phyloP scores from a whole-genome alignment of 1,284 basidiomycete species.

The Irpex sp. region DNA sequence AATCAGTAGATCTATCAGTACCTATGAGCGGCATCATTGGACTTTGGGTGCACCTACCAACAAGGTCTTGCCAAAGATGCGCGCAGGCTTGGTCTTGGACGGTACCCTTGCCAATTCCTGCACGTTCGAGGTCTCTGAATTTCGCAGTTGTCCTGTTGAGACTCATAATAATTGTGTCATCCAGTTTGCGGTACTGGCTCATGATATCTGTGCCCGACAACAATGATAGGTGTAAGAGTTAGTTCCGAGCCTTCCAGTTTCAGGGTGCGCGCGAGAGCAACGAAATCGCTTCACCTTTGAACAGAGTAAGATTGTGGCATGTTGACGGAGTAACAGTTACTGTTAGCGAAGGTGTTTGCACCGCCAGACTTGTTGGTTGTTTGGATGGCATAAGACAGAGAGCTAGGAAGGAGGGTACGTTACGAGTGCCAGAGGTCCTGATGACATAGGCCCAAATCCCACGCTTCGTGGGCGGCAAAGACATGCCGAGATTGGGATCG shows the following conservation, averaged over 20 bases:
- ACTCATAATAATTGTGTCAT: constrained; percentile 82
- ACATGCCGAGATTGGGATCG: constrained; percentile 1
- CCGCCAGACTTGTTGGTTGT: constrained; percentile 55
- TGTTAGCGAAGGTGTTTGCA: constrained; percentile 58
- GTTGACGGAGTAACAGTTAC: constrained; percentile 67
- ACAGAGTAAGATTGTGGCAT: constrained; percentile 76
- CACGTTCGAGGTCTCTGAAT: constrained; percentile 69
- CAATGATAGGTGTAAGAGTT: not conserved
- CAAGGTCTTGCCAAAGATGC: constrained; percentile 78
- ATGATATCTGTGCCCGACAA: constrained; percentile 60
- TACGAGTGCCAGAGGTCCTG: constrained; percentile 17
- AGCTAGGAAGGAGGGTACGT: not conserved
- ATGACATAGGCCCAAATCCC: not conserved
- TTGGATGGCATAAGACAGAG: constrained; percentile 41
- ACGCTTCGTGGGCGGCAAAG: constrained; percentile 10
- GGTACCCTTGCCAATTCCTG: constrained; percentile 38
- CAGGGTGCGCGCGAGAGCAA: not conserved
- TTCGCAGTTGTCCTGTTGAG: constrained; percentile 81
- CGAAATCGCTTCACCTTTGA: constrained; percentile 61
- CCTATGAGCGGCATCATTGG: constrained; percentile 4
- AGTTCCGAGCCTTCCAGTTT: not conserved
- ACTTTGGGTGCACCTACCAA: constrained; percentile 49
- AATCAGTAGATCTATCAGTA: constrained; percentile 4
- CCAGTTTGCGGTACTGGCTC: constrained; percentile 80
- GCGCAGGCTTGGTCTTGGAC: constrained; percentile 74